phyloP scores from a whole-genome alignment of 495 filamentous ascomycete genomes.

The Neurospora sp. region DNA sequence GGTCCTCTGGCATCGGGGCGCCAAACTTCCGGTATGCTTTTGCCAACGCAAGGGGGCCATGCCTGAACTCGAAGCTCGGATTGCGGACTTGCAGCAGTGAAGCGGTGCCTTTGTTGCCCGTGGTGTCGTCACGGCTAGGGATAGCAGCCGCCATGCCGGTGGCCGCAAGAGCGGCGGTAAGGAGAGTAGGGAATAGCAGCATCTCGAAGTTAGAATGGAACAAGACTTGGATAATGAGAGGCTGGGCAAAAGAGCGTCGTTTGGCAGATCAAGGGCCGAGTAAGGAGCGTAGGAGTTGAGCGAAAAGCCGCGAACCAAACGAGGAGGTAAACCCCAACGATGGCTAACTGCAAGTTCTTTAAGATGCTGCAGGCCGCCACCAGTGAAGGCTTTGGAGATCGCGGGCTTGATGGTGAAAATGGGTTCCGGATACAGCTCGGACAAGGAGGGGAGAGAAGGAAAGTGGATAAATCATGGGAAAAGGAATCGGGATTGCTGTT shows the following conservation, averaged over 20 bases:
- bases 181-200: conserved; percentile 7
- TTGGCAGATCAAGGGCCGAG: neutral
- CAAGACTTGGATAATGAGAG: neutral
- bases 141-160: conserved; percentile 28
- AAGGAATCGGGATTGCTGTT: neutral
- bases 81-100: conserved; percentile 45
- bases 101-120: conserved; percentile 19
- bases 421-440: neutral
- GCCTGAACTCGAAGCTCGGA: conserved; percentile 26
- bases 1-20: conserved; percentile 23
- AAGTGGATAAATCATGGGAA: neutral
- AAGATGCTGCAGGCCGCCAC: neutral
- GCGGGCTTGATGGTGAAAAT: neutral
- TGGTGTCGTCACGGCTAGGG: neutral
- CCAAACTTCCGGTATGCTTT: conserved; percentile 52
- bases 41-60: conserved; percentile 42
- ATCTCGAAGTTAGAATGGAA: neutral
- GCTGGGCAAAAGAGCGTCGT: neutral
- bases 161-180: conserved; percentile 28
- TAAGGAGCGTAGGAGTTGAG: neutral
- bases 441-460: neutral
- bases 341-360: neutral
- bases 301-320: neutral
- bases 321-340: neutral
- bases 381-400: neutral